Percentiles rank a stretch among this genome's conserved stretches.
Conservation (phyloP, 1,139 yeast species). For the Nakaseomyces sp. region DNA sequence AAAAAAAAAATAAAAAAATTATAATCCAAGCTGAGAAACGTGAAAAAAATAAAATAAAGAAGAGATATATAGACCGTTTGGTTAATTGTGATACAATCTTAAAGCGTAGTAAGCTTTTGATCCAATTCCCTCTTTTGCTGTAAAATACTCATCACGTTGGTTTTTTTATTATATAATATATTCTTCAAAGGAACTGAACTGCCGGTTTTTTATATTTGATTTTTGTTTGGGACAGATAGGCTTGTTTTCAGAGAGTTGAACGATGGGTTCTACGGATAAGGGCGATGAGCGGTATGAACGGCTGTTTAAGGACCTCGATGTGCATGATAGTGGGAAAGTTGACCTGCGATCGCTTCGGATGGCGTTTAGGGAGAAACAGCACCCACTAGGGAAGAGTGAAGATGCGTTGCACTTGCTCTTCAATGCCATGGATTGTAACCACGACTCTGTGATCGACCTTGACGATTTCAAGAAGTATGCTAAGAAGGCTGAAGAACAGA, state of each 20-base stretch:
- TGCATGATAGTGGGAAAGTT: conserved; percentile 45
- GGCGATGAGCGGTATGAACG: conserved; percentile 16
- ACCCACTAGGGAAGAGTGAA: conserved; percentile 60
- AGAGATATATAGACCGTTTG: too few relatives aligned
- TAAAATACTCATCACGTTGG: too few relatives aligned
- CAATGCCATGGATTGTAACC: conserved; percentile 47
- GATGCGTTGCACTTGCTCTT: conserved; percentile 51
- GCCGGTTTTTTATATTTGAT: too few relatives aligned
- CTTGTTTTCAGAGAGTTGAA: too few relatives aligned
- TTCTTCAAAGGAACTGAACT: too few relatives aligned
- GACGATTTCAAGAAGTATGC: conserved; percentile 56
- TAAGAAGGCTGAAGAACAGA: conserved; percentile 56
- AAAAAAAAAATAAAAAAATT: too few relatives aligned
- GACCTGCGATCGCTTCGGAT: conserved; percentile 45
- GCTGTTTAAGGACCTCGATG: conserved; percentile 43
- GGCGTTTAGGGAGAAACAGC: conserved; percentile 47
- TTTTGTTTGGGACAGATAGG: too few relatives aligned
- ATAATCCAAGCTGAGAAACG: neutral
- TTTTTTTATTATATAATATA: too few relatives aligned
- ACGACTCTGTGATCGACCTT: conserved; percentile 50
- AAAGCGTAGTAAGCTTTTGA: too few relatives aligned
- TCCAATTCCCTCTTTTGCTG: too few relatives aligned
- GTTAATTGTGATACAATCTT: too few relatives aligned
- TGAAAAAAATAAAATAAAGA: neutral
- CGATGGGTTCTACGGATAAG: neutral